phyloP scores from a whole-genome alignment of 2,329 filamentous ascomycete species.

The Cladophialophora exuberans region DNA sequence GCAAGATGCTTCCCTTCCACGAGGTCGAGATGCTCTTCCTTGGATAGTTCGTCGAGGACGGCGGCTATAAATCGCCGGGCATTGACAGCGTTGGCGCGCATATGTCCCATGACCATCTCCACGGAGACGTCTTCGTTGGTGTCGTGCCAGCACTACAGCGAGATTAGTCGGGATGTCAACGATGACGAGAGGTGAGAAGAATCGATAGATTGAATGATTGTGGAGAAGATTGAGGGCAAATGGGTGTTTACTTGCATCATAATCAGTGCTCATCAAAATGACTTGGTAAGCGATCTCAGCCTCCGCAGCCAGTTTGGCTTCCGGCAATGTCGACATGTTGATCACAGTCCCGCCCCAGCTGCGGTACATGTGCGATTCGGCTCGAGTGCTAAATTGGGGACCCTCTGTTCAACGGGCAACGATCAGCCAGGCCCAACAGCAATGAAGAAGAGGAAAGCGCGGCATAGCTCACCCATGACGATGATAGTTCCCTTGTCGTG shows the following conservation, averaged over 20 bases:
- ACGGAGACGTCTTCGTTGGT: constrained; percentile 85
- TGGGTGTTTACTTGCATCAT: constrained; percentile 59
- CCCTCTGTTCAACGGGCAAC: constrained; percentile 62
- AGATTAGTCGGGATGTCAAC: not conserved
- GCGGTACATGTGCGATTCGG: constrained; percentile 94
- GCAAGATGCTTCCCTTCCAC: constrained; percentile 81
- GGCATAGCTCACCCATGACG: constrained; percentile 74
- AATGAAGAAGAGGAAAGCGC: constrained; percentile 3
- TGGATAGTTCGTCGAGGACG: constrained; percentile 82
- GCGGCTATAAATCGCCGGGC: constrained; percentile 82
- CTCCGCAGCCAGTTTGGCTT: constrained; percentile 94
- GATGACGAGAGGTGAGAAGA: too few relatives aligned
- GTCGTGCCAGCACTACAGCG: constrained; percentile 77
- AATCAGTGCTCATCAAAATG: constrained; percentile 99
- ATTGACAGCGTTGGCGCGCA: constrained; percentile 90
- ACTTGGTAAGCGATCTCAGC: constrained; percentile 97
- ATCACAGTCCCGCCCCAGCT: constrained; percentile 92
- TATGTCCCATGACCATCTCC: constrained; percentile 95
- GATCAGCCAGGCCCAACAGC: not conserved
- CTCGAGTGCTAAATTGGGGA: constrained; percentile 95
- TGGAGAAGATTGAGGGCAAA: too few relatives aligned
- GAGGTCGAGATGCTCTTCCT: constrained; percentile 74
- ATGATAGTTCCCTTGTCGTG: constrained; percentile 84
- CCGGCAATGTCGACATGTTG: constrained; percentile 96
- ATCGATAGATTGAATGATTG: too few relatives aligned